phyloP scores from a whole-genome alignment of 306 rosid species.

The Lathyrus aphaca region DNA sequence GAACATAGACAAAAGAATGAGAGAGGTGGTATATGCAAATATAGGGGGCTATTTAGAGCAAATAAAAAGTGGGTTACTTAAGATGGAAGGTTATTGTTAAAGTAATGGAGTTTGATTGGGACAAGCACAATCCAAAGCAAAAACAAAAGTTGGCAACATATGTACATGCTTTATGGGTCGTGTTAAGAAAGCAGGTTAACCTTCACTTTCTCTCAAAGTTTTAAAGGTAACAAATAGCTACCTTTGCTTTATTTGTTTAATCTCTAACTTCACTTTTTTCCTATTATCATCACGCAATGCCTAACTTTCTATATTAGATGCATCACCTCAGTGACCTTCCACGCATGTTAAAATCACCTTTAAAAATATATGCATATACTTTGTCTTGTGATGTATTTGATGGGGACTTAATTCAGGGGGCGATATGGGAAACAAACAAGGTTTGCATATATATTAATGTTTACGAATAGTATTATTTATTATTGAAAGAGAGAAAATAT shows the following conservation, averaged over 20 bases:
- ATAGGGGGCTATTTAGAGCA: slow-evolving; percentile 6
- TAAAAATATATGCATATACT: not conserved
- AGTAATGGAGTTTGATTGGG: slow-evolving; percentile 55
- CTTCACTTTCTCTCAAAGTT: slow-evolving; percentile 42
- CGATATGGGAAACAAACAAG: not conserved
- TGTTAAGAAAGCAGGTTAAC: slow-evolving; percentile 48
- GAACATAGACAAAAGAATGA: not conserved
- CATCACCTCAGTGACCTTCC: slow-evolving; percentile 26
- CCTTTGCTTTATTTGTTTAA: slow-evolving; percentile 26
- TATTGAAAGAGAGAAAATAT: too few species aligned
- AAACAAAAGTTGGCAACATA: slow-evolving; percentile 39
- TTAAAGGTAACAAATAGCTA: slow-evolving; percentile 35
- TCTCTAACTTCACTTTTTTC: slow-evolving; percentile 26
- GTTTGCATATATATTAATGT: not conserved
- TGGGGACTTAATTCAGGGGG: slow-evolving; percentile 2
- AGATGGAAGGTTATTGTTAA: slow-evolving; percentile 47
- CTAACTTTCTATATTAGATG: slow-evolving; percentile 44
- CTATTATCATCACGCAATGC: slow-evolving; percentile 35
- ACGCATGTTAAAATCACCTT: slow-evolving; percentile 31
- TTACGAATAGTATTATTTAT: too few species aligned
- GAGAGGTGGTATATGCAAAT: slow-evolving; percentile 1
- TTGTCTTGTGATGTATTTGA: slow-evolving; percentile 11
- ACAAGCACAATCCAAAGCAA: slow-evolving; percentile 56
- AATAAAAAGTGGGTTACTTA: slow-evolving; percentile 45
- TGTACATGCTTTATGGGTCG: slow-evolving; percentile 39